Evolutionary conservation across 352 stramenopile genomes (phyloP).

Genomic region (Phytophthora meadii): DNA sequence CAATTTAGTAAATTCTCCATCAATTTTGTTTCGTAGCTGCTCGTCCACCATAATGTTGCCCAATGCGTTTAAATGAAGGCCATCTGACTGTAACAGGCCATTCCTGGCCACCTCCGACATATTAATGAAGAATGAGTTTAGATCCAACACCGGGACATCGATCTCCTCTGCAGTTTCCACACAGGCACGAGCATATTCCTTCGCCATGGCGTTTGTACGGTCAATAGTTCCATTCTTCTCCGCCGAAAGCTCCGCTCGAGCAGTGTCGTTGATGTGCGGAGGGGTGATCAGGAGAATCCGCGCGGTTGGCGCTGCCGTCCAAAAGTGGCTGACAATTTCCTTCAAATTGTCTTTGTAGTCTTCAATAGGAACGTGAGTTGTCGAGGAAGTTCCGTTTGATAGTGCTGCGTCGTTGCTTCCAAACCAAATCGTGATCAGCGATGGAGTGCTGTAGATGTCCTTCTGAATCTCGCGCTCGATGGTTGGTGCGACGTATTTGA

Average conservation of each 20-base stretch:
- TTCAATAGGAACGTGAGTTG: constrained; percentile 27
- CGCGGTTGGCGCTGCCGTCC: constrained; percentile 18
- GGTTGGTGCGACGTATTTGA: constrained; percentile 28
- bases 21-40: constrained; percentile 40
- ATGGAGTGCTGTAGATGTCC: constrained; percentile 9
- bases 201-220: constrained; percentile 24
- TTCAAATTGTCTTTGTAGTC: constrained; percentile 29
- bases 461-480: constrained; percentile 29
- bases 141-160: constrained; percentile 44
- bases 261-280: constrained; percentile 21
- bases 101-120: constrained; percentile 43
- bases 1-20: constrained; percentile 15
- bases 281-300: constrained; percentile 55
- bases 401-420: constrained; percentile 30
- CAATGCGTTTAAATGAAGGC: constrained; percentile 51
- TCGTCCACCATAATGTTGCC: constrained; percentile 52
- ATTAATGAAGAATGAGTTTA: constrained; percentile 56
- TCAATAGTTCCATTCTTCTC: constrained; percentile 37
- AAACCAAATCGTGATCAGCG: constrained; percentile 35
- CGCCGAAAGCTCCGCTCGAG: constrained; percentile 21
- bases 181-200: constrained; percentile 49
- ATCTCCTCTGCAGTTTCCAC: constrained; percentile 32
- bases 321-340: constrained; percentile 15
- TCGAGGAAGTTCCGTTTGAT: constrained; percentile 20
- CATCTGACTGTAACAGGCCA: constrained; percentile 42